Evolutionary conservation across 2,329 filamentous ascomycete genomes (phyloP), one percentile per base, ranked within the genome.

Genomic region (Cercospora sojina): DNA sequence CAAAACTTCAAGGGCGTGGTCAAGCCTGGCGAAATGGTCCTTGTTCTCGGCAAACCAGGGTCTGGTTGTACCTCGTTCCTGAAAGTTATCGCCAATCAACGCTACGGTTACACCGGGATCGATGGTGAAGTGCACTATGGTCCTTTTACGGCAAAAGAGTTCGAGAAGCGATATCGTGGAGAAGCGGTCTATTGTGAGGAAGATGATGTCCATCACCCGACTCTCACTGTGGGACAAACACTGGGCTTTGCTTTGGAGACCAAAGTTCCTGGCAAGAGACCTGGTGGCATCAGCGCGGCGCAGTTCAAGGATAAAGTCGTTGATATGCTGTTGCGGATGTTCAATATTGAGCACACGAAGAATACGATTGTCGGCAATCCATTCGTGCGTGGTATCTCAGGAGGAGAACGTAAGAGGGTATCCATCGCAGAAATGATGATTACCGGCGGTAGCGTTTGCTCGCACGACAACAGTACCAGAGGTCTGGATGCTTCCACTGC

Each of bases 261-360:
- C 32, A 96, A 96, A 79, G 89, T 91, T 13, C 92, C 93, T 5
- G 60, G 56, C 12, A 64, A 59, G 49, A 62, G 66, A 61, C 91
- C 91, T 0, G 86, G 84, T 3, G 91, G 91, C 23, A 85, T 95
- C 72, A 88, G 86, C 43, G 90, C 91, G 76, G 77, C 80, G 5
- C 88, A 90, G 16, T 94, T 94, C 82, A 93, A 93, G 81, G 84
- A 90, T 47, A 87, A 88, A 72, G 88, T 96, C 65, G 82, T 93
- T 67, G 84, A 87, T 18, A 86, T 90, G 74, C 83, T 97, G 66
- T 83, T 97, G 60, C 92, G 91, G 75, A 95, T 96, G 91, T 96
- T 97, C 83, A 95, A 94, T 76, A 96, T 97, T 62, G 90, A 93
- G 77, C 92, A 97, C 78, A 96, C 92, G 0, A 86, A 87, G 60